Evolutionary conservation across 345 rosid species (phyloP), one percentile per base, ranked within the genome.

Genomic region (Murraya koenigii): DNA sequence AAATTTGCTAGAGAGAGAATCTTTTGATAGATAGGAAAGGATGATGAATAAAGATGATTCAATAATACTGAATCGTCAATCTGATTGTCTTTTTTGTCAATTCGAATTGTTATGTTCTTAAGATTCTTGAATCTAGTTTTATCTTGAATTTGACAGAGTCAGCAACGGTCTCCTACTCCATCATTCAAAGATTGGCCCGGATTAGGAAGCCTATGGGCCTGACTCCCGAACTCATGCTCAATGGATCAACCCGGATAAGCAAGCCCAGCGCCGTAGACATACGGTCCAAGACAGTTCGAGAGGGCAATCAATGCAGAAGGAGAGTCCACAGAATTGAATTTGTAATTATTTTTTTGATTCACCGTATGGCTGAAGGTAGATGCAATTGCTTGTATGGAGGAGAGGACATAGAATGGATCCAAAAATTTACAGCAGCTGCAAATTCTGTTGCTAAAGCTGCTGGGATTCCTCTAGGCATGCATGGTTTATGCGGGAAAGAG

Each of bases 401-500:
- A 67, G 95, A 89, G 79, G 93, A 93, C 79, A 72, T 87, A 2
- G 91, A 88, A 5, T 90, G 97, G 97, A 91, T 93, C 75, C 78
- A 82, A 26, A 89, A 70, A n/a, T 89, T 81, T 80, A 86, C 91
- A 15, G 28, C 0, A 11, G 35, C 86, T 1, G 86, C 88, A 75
- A 52, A 73, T 8, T 39, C 52, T 7, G 85, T 84, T 7, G 90
- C 95, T 0, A 25, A 28, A 62, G 84, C 76, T 1, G 90, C 92
- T 14, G 70, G 65, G 6, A 86, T 91, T 69, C 64, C 75, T n/a
- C 44, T 91, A 1, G 90, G 82, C 66, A 52, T 44, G 49, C 49
- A 88, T 91, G 95, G 86, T 89, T 23, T 91, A 90, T 66, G 94
- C 88, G 0, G 97, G 95, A 61, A 89, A 89, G 80, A 86, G 91